phyloP scores from a whole-genome alignment of 805 yeast species.

The Saccharomyces paradoxus region DNA sequence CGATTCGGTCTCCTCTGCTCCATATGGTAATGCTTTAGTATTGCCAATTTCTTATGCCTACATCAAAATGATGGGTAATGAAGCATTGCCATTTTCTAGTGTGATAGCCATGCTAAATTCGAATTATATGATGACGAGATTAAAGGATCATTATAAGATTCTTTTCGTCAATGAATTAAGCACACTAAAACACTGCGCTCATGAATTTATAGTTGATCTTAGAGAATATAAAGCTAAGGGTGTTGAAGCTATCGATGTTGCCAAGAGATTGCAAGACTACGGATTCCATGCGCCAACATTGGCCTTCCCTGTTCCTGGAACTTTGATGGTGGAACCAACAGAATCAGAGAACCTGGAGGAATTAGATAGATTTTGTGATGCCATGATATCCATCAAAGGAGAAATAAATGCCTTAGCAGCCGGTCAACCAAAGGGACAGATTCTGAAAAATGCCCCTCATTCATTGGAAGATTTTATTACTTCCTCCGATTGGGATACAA shows the following conservation, averaged over 20 bases:
- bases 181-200: slow-evolving; percentile 76
- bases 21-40: slow-evolving; percentile 91
- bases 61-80: slow-evolving; percentile 86
- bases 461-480: slow-evolving; percentile 68
- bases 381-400: slow-evolving; percentile 71
- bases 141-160: slow-evolving; percentile 63
- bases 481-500: slow-evolving; percentile 61
- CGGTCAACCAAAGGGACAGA: slow-evolving; percentile 57
- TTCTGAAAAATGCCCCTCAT: slow-evolving; percentile 88
- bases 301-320: slow-evolving; percentile 98
- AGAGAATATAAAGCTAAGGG: slow-evolving; percentile 74
- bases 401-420: slow-evolving; percentile 71
- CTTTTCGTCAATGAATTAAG: slow-evolving; percentile 47
- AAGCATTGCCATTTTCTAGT: slow-evolving; percentile 78
- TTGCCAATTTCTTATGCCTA: slow-evolving; percentile 91
- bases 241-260: slow-evolving; percentile 91
- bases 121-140: slow-evolving; percentile 82
- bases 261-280: slow-evolving; percentile 94
- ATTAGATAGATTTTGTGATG: slow-evolving; percentile 81
- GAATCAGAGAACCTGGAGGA: slow-evolving; percentile 87
- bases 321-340: slow-evolving; percentile 96
- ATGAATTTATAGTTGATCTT: slow-evolving; percentile 89
- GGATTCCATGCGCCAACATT: slow-evolving; percentile 98
- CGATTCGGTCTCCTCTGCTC: slow-evolving; percentile 81
- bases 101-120: slow-evolving; percentile 90